Base-by-base conservation (phyloP, 2,329 filamentous ascomycete species). In the Alternaria brassicae region DNA sequence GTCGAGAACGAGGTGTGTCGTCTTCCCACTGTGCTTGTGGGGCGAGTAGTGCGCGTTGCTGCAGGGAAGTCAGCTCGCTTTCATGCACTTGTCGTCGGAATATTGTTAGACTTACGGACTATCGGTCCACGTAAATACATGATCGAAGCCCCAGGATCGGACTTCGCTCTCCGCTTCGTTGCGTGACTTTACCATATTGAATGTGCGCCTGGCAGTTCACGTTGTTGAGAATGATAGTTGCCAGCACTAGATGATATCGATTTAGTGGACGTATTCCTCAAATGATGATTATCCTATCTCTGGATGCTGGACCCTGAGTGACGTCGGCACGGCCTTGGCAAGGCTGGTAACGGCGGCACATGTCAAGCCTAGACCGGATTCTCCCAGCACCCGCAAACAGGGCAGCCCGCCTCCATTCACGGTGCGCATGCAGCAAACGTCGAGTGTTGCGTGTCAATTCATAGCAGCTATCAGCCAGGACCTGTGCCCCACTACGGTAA, bases 91-190 rank as follows among this genome's bases (percentile, higher is more conserved):
- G 19, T 36, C 27, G 15, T 13, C 9, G 13, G 23, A 47, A 15
- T 6, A 15, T 34, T 28, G 25, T 30, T 30, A 23, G 57, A 83
- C 86, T 73, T 83, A 91, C 89, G 88, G 86, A 21, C 81, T 79
- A 76, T 92, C 90, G 7, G 84, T 87, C 89, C 89, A 92, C 3
- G 88, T 91, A 64, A 91, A 91, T 70, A 91, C 88, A 49, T 87
- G 82, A 3, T 74, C 66, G 72, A 91, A 92, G 1, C 89, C 89
- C 89, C 89, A 91, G 1, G 85, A 86, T 34, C 82, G 82, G 25
- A 92, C 89, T 70, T 90, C 80, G 49, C 80, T 78, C 73, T 92
- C 89, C 36, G 81, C 80, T 39, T 85, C 81, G 58, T 72, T 76
- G 54, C 77, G 81, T 30, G 81, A 79, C 66, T 80, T 82, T 6